Conservation (phyloP, 306 rosid genomes). For the Heteromeles arbutifolia region DNA sequence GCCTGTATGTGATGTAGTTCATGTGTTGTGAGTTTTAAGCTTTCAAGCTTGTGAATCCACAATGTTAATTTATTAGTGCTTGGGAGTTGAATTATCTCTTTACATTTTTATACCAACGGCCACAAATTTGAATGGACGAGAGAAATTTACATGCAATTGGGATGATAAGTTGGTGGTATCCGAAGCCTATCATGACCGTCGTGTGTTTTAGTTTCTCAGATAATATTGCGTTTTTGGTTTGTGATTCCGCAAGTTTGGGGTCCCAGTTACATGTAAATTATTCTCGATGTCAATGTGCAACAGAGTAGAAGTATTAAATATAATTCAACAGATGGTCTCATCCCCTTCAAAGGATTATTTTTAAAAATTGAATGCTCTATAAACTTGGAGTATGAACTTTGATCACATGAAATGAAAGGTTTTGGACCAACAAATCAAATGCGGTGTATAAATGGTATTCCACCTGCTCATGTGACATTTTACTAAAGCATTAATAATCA, state of each 20-base stretch:
- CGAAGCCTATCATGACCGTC: background rate
- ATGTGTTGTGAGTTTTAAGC: background rate
- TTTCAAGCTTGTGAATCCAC: background rate
- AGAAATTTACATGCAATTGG: background rate
- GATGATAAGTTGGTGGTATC: background rate
- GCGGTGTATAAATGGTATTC: background rate
- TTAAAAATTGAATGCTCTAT: background rate
- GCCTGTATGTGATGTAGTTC: background rate
- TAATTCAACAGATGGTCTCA: background rate
- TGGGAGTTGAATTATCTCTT: background rate
- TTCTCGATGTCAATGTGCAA: background rate
- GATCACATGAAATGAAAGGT: conserved; percentile 4
- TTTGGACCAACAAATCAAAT: conserved; percentile 6
- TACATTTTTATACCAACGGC: background rate
- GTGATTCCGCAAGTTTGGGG: background rate
- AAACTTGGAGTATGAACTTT: background rate
- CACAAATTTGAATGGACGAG: background rate
- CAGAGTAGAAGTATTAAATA: too few relatives aligned
- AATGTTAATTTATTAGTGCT: background rate
- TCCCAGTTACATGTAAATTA: background rate
- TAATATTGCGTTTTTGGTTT: too few relatives aligned
- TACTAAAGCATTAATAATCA: background rate
- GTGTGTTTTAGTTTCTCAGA: background rate
- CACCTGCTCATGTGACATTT: background rate
- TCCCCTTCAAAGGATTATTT: background rate